Conservation (phyloP, 2,329 filamentous ascomycete genomes). For the Neoscytalidium dimidiatum region DNA sequence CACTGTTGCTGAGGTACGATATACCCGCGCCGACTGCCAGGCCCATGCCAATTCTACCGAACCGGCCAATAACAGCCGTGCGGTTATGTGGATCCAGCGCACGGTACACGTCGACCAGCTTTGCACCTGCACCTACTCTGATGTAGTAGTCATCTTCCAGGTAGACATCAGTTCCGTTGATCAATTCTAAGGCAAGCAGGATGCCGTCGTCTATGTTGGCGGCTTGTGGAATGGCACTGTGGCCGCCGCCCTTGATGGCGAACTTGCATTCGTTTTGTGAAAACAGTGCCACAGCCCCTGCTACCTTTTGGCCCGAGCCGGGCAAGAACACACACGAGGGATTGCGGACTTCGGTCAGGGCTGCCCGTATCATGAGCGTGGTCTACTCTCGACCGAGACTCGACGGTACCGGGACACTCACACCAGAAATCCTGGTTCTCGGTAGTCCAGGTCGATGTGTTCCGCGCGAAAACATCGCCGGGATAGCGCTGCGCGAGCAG, state of each 20-base stretch:
- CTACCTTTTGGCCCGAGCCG: not conserved
- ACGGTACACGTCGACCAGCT: slow-evolving; percentile 33
- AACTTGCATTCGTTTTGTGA: slow-evolving; percentile 29
- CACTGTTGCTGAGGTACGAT: not conserved
- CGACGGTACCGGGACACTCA: not conserved
- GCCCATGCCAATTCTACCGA: slow-evolving; percentile 20
- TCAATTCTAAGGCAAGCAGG: slow-evolving; percentile 42
- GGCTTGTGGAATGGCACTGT: slow-evolving; percentile 41
- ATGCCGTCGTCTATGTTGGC: slow-evolving; percentile 46
- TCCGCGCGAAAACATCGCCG: not conserved
- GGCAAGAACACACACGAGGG: not conserved
- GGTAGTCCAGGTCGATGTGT: not conserved
- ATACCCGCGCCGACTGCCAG: slow-evolving; percentile 18
- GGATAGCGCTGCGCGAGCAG: not conserved
- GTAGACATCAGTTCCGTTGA: slow-evolving; percentile 29
- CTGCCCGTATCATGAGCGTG: not conserved
- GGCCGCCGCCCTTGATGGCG: slow-evolving; percentile 48
- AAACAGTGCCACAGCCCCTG: slow-evolving; percentile 16
- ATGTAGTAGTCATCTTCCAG: slow-evolving; percentile 30
- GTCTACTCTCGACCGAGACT: not conserved
- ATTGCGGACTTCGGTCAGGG: not conserved
- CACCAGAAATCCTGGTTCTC: not conserved
- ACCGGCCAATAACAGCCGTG: slow-evolving; percentile 30
- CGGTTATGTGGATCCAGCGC: slow-evolving; percentile 27
- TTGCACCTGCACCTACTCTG: slow-evolving; percentile 31